Percentiles rank a stretch among this genome's conserved stretches.
Evolutionary conservation across 192 early-diverging fungal genomes (phyloP).

Genomic region (Phycomyces blakesleeanus): DNA sequence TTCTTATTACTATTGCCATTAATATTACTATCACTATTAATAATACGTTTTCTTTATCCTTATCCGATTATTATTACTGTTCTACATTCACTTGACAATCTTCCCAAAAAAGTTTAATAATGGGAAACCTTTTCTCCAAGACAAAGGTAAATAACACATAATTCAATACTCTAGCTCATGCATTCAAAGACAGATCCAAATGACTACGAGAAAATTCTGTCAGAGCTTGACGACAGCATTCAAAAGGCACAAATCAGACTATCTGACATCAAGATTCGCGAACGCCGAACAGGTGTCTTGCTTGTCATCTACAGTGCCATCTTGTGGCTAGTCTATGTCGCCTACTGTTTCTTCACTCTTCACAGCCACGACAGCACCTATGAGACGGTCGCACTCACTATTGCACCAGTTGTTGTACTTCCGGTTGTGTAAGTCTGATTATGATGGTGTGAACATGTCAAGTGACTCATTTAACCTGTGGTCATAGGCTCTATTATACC

Average conservation of each 20-base stretch:
- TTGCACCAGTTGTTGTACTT: constrained; percentile 11
- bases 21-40: too few relatives aligned
- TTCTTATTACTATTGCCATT: too few relatives aligned
- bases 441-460: not conserved
- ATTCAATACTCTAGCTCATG: too few relatives aligned
- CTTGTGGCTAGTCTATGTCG: constrained; percentile 50
- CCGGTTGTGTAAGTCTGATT: constrained; percentile 36
- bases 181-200: constrained; percentile 24
- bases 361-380: constrained; percentile 7
- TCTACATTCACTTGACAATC: too few relatives aligned
- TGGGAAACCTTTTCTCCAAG: too few relatives aligned
- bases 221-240: constrained; percentile 62
- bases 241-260: constrained; percentile 59
- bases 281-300: constrained; percentile 47
- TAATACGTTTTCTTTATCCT: too few relatives aligned
- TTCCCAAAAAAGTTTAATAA: too few relatives aligned
- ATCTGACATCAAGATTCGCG: constrained; percentile 61
- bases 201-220: constrained; percentile 45
- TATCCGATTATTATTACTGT: too few relatives aligned
- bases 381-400: not conserved
- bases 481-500: constrained; percentile 18
- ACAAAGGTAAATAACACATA: too few relatives aligned
- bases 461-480: not conserved
- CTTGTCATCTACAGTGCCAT: constrained; percentile 60
- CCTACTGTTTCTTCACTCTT: constrained; percentile 40